phyloP scores from a whole-genome alignment of 345 rosid species.

The Eucalyptus marginata region DNA sequence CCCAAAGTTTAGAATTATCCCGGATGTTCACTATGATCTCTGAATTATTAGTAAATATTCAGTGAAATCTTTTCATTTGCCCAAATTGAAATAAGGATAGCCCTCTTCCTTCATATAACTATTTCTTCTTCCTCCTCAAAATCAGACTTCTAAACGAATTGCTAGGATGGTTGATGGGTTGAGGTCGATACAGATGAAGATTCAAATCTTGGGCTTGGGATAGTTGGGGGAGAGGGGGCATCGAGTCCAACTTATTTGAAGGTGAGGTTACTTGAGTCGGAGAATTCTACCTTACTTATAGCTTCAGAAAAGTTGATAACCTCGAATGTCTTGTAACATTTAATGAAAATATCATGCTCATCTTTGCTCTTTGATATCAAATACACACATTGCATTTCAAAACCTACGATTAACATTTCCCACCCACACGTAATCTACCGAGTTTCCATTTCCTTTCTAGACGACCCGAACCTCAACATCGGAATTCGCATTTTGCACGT shows the following conservation, averaged over 20 bases:
- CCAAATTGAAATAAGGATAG: not conserved
- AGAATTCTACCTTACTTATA: not conserved
- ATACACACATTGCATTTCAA: accelerated
- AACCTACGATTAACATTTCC: accelerated
- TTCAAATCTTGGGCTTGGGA: accelerated
- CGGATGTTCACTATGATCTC: not conserved
- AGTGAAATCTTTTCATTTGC: accelerated
- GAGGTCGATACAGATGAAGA: accelerated
- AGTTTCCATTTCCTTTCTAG: too few species aligned
- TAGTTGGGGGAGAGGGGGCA: accelerated
- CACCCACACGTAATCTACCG: accelerated
- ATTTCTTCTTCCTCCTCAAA: not conserved
- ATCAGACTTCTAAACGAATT: accelerated
- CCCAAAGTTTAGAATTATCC: accelerated
- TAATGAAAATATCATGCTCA: accelerated
- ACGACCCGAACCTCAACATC: accelerated
- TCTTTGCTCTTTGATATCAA: accelerated
- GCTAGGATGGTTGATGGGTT: not conserved
- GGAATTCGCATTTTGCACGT: too few species aligned
- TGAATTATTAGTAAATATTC: not conserved
- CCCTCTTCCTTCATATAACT: not conserved
- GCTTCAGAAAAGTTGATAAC: accelerated
- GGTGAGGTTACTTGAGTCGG: not conserved
- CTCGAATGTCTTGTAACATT: accelerated
- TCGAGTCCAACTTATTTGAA: accelerated